These are phyloP conservation scores for Psilocybe sp. DNA, from an alignment of 768 basidiomycete species.

Conservation along the genomic window DNA sequence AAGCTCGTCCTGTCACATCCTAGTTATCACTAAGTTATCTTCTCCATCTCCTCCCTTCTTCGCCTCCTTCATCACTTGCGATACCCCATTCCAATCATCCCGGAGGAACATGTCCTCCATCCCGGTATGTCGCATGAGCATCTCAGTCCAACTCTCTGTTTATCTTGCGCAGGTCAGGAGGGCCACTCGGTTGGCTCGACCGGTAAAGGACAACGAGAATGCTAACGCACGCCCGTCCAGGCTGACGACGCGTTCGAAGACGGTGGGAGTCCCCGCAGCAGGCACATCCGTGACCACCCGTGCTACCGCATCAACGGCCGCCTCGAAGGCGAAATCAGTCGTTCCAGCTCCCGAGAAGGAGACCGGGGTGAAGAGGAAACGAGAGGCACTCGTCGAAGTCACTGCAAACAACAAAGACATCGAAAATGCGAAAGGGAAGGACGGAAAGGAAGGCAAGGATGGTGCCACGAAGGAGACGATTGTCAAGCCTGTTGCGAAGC, in stretches of 20 bases:
- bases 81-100: no score
- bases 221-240: constrained; percentile 63
- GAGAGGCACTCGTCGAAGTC: constrained; percentile 78
- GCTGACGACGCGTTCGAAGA: constrained; percentile 62
- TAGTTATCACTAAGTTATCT: no score
- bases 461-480: constrained; percentile 54
- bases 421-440: constrained; percentile 48
- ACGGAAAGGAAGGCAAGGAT: constrained; percentile 56
- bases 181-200: background rate
- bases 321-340: constrained; percentile 51
- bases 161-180: background rate
- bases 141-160: background rate
- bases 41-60: no score
- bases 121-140: background rate
- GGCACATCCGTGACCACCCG: constrained; percentile 32
- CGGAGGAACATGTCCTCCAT: no score
- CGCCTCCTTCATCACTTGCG: no score
- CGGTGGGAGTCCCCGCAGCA: constrained; percentile 36
- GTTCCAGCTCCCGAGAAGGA: constrained; percentile 34
- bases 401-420: constrained; percentile 50
- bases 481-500: constrained; percentile 38
- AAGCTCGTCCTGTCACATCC: no score
- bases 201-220: constrained; percentile 70
- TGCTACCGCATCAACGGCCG: constrained; percentile 47
- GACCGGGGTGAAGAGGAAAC: constrained; percentile 73